Evolutionary conservation across 805 yeast species (phyloP), one percentile per base, ranked within the genome.

Genomic region (Monosporozyma servazzii): DNA sequence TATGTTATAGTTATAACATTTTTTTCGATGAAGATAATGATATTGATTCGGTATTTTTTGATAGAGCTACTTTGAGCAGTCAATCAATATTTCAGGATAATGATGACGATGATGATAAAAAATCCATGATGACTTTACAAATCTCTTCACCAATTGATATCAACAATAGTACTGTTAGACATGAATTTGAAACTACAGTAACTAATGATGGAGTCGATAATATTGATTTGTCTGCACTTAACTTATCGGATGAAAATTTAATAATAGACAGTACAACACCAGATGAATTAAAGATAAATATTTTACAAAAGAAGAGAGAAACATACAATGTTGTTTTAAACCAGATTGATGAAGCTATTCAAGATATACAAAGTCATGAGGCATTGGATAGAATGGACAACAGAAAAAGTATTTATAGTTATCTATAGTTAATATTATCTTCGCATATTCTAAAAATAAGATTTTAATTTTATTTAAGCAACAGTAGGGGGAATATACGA

Each of bases 1-100:
- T 67, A 9, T 62, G 68, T 45, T 64, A 59, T 47, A 60, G 63
- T 39, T 66, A 61, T 44, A 58, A 61, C 33, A 33, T 68, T 3
- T 54, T 55, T 5, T 67, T 65, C 56, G 71, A 62, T 1, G 68
- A 67, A 21, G 68, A 65, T 27, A 36, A 37, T 17, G 44, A 41
- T 11, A 41, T 9, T 13, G 44, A 21, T n/a, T 41, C 44, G 8
- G 21, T 41, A 15, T 41, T 40, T 40, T 7, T 21, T 4, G 44
- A 20, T 21, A 21, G 29, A 21, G 21, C 21, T 17, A 41, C 44
- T 13, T 41, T 41, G 17, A 41, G 44, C 13, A 41, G 44, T 21
- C 44, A 41, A 2, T 41, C 44, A 18, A 41, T 41, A 13, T 41
- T 10, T 21, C 29, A 20, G 5, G 21, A 20, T 21, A 13, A 41